A percentile compares a stretch with the other conserved stretches of the same genome.
Evolutionary conservation across 2,329 filamentous ascomycete genomes (phyloP).

Genomic region (Talaromyces sp.): DNA sequence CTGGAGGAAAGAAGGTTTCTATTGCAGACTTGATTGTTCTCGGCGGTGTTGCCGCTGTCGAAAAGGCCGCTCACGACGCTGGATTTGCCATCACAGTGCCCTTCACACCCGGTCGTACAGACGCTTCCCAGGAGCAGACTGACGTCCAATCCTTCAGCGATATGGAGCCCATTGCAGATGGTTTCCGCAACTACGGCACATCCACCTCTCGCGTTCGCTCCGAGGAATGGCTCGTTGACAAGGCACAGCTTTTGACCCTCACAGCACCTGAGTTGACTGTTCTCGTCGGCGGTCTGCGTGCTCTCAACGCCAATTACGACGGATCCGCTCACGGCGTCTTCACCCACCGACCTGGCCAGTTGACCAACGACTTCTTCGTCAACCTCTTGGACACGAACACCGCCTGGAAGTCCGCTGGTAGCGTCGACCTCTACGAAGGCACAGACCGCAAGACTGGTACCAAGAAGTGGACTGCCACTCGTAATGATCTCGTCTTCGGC

Average conservation of each 20-base stretch:
- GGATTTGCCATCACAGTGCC: constrained; percentile 58
- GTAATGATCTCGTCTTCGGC: constrained; percentile 67
- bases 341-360: constrained; percentile 62
- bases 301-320: constrained; percentile 67
- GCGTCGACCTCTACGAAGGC: constrained; percentile 58
- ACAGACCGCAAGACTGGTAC: constrained; percentile 62
- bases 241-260: constrained; percentile 66
- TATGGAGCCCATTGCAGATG: constrained; percentile 68
- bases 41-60: constrained; percentile 66
- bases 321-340: constrained; percentile 65
- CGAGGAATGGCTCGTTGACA: constrained; percentile 70
- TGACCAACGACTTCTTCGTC: constrained; percentile 79
- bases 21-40: constrained; percentile 77
- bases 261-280: constrained; percentile 68
- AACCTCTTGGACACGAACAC: constrained; percentile 69
- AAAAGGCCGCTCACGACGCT: constrained; percentile 56
- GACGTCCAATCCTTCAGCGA: constrained; percentile 61
- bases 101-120: constrained; percentile 69
- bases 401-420: constrained; percentile 56
- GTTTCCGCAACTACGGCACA: constrained; percentile 75
- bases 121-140: constrained; percentile 69
- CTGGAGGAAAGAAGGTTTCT: constrained; percentile 66
- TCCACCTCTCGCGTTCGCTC: constrained; percentile 58
- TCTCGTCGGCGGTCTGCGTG: constrained; percentile 68
- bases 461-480: constrained; percentile 67